Percentiles rank a stretch among this genome's conserved stretches.
These are phyloP conservation scores for Apiotrichum brassicae DNA, from an alignment of 1,284 basidiomycete genomes.

Conservation along the genomic window DNA sequence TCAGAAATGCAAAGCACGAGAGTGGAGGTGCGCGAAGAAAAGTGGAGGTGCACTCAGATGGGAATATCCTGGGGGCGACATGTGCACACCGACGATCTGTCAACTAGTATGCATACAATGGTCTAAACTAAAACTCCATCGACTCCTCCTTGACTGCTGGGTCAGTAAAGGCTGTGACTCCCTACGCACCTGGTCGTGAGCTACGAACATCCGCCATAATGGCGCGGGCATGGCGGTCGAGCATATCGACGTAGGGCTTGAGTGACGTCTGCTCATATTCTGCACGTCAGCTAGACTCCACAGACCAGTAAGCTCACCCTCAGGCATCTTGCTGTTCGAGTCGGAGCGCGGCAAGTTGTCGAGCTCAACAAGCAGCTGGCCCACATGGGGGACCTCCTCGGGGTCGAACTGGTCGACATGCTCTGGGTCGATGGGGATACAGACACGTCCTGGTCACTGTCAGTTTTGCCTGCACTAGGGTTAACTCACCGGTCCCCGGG, in stretches of 20 bases:
- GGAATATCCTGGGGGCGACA: too few relatives aligned
- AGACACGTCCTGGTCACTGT: conserved; percentile 62
- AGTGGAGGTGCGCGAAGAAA: too few relatives aligned
- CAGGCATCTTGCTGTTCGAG: conserved; percentile 4
- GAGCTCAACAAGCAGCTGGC: conserved; percentile 73
- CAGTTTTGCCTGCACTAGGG: conserved; percentile 7
- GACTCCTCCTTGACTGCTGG: conserved; percentile 22
- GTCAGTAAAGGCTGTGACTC: not conserved
- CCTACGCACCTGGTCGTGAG: not conserved
- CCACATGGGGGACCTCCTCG: conserved; percentile 74
- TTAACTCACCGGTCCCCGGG: conserved; percentile 64
- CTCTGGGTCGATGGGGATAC: conserved; percentile 81
- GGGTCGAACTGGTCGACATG: conserved; percentile 82
- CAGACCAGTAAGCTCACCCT: conserved; percentile 2
- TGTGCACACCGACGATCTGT: not conserved
- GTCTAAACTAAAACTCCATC: conserved; percentile 24
- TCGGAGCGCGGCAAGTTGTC: conserved; percentile 27
- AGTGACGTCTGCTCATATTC: conserved; percentile 56
- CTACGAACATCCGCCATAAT: conserved; percentile 46
- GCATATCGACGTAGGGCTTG: conserved; percentile 81
- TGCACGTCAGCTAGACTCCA: conserved; percentile 8
- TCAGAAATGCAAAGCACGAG: too few relatives aligned
- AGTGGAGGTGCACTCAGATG: not conserved
- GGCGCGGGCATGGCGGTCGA: conserved; percentile 63
- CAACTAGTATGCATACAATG: conserved; percentile 6